Evolutionary conservation across 805 yeast genomes (phyloP), one percentile per base, ranked within the genome.

Genomic region (Candida qinlingensis): DNA sequence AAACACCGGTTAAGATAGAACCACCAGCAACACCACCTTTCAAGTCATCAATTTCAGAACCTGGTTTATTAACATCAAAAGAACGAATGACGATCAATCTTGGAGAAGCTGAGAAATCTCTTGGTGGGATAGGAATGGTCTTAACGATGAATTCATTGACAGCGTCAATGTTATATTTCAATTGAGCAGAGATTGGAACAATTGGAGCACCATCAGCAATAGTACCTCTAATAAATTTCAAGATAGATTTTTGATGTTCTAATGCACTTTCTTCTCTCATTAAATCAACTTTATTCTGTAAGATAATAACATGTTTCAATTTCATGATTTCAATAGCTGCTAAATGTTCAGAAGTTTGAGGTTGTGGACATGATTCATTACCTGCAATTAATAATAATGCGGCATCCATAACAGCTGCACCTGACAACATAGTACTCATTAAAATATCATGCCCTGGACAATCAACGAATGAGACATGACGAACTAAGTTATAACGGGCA

Each of bases 11-110:
- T 66, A 94, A 78, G 62, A 94, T 92, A 46, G 97, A 89, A 60
- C 99, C 99, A 77, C 99, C 99, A 41, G 99, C 99, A 67, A 94
- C 98, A 83, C 99, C 99, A 64, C 99, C 99, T 74, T 91, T 91
- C 68, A 94, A 80, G 62, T 92, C 98, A 58, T 86, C 91, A 58
- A 95, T 88, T 72, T 91, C 97, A 40, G 97, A 83, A 75, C 99
- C 99, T 52, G 99, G 99, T 73, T 89, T 91, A 76, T 94, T 94
- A 57, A 94, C 99, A 71, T 94, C 99, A 68, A 94, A 94, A 34
- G 98, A 92, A 76, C 99, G 86, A 64, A 94, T 95, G 49, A 94
- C 98, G 67, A 94, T 94, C 62, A 94, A 81, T 65, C 95, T 83
- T 61, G 99, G 99, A 51, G 90, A 82, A 39, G 96, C 95, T 56